phyloP scores from a whole-genome alignment of 2,329 filamentous ascomycete species.

The Colletotrichum tofieldiae region DNA sequence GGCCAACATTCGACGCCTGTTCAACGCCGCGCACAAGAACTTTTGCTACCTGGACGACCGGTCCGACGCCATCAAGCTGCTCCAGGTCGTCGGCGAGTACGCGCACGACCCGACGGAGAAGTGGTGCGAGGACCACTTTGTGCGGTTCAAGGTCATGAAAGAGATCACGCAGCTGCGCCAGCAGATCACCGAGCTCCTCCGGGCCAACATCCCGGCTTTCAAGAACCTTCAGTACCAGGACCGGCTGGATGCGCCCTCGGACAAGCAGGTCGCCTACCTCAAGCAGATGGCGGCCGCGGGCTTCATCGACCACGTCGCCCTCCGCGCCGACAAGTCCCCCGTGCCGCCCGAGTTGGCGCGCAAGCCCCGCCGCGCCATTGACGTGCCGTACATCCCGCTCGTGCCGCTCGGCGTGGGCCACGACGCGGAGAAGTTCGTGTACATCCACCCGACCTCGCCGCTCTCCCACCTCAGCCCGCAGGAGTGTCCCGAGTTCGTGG shows the following conservation, averaged over 20 bases:
- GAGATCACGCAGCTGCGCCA: slow-evolving; percentile 87
- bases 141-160: slow-evolving; percentile 88
- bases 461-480: slow-evolving; percentile 78
- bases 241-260: slow-evolving; percentile 71
- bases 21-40: slow-evolving; percentile 81
- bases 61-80: slow-evolving; percentile 90
- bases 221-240: slow-evolving; percentile 70
- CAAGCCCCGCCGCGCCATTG: slow-evolving; percentile 87
- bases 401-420: slow-evolving; percentile 72
- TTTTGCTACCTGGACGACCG: slow-evolving; percentile 87
- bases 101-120: slow-evolving; percentile 79
- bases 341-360: slow-evolving; percentile 76
- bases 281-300: slow-evolving; percentile 94
- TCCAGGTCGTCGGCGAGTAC: slow-evolving; percentile 91
- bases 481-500: slow-evolving; percentile 88
- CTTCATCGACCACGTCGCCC: slow-evolving; percentile 94
- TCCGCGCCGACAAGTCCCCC: slow-evolving; percentile 89
- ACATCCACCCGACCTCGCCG: slow-evolving; percentile 88
- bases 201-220: slow-evolving; percentile 79
- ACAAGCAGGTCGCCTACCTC: slow-evolving; percentile 82
- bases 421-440: slow-evolving; percentile 78
- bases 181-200: slow-evolving; percentile 87
- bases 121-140: slow-evolving; percentile 88
- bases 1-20: slow-evolving; percentile 73
- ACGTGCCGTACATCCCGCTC: slow-evolving; percentile 92